Percentiles rank a stretch among this genome's conserved stretches.
phyloP scores from a whole-genome alignment of 2,329 filamentous ascomycete species.

The Sporothrix mexicana region DNA sequence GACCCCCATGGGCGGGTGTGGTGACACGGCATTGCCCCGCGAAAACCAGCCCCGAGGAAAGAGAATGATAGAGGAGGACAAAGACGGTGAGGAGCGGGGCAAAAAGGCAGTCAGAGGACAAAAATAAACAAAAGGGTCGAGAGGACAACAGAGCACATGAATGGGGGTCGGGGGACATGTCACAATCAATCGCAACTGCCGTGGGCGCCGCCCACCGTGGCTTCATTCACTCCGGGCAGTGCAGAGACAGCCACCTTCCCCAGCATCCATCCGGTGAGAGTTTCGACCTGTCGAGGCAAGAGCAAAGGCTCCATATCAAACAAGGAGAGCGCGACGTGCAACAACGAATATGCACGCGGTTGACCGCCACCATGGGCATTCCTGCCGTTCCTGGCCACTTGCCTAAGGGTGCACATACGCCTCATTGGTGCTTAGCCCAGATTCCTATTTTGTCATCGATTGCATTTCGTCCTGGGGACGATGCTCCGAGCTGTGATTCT shows the following conservation, averaged over 20 bases:
- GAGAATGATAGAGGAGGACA: not conserved
- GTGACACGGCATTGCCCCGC: slow-evolving; percentile 23
- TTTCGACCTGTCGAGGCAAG: too few species aligned
- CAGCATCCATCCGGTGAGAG: slow-evolving; percentile 9
- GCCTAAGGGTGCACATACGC: not conserved
- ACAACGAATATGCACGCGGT: not conserved
- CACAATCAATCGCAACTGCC: slow-evolving; percentile 18
- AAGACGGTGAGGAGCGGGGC: not conserved
- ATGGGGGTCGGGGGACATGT: not conserved
- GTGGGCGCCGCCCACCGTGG: slow-evolving; percentile 4
- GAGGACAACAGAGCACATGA: not conserved
- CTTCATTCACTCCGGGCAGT: not conserved
- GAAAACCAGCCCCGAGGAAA: slow-evolving; percentile 21
- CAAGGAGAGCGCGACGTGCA: not conserved
- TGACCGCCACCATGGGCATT: not conserved
- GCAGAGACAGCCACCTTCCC: not conserved
- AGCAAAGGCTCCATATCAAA: not conserved
- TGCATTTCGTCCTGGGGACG: not conserved
- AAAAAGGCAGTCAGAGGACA: not conserved
- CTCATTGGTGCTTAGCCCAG: not conserved
- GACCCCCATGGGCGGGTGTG: not conserved
- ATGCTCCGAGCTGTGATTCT: not conserved
- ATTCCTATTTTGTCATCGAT: not conserved
- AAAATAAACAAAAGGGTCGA: not conserved
- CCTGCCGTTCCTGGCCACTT: not conserved